Evolutionary conservation across 768 basidiomycete genomes (phyloP), one percentile per base, ranked within the genome.

Genomic region (Pisolithus orientalis): DNA sequence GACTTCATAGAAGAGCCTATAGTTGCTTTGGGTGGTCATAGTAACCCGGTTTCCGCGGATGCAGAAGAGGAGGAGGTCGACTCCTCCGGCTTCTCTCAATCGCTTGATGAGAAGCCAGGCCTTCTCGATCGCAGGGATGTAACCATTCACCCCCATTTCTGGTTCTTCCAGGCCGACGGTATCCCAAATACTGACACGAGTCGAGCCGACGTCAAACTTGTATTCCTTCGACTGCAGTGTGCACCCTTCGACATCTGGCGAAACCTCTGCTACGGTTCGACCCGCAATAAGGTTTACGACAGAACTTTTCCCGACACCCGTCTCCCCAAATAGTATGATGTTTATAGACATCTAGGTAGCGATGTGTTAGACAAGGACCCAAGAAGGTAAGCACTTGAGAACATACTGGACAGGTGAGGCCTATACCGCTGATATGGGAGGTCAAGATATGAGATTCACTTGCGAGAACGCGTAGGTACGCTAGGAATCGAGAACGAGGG

Each of bases 251-350:
- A 65, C 65, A 29, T 65, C 58, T 8, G 63, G 55, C 24, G 66
- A 68, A 38, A 57, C 57, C 31, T 54, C 37, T 13, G 66, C 66
- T 38, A 68, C 47, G 5, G 34, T 1, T 6, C 39, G 24, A 24
- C 68, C 67, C 39, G 66, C 62, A 50, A 70, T 62, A 57, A 67
- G 52, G 50, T 67, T 67, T 55, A 69, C 68, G 54, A 67, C 61
- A 8, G 66, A 67, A 53, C 68, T 67, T 58, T 67, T 67, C n/a
- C 66, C 66, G 2, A 65, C 56, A 14, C 75, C 75, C 0, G 71
- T 69, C 57, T 76, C 75, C 6, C 76, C 76, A 50, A 77, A 77
- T 1, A 77, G 39, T 39, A 77, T 65, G 49, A 76, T 62, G 53
- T 77, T 77, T 46, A 65, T 46, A 37, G 58, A 17, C 50, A 51